phyloP scores from a whole-genome alignment of 202 grass and related monocot species.

The Alloteropsis angusta region DNA sequence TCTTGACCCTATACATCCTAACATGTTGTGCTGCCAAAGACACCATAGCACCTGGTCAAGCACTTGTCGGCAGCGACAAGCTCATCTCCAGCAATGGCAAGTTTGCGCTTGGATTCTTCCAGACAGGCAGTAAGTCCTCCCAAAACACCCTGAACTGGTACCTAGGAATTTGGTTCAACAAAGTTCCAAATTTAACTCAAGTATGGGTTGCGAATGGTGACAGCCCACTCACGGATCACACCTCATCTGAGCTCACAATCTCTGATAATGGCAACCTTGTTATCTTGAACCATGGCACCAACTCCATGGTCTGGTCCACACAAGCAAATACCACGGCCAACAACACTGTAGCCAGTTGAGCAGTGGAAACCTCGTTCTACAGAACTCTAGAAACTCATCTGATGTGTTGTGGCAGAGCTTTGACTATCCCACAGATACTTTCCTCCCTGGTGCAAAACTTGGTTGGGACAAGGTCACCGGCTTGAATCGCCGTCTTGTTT shows the following conservation, averaged over 20 bases:
- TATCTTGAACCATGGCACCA: slow-evolving; percentile 30
- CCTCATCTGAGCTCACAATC: slow-evolving; percentile 14
- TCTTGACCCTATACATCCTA: neutral
- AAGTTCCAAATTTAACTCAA: slow-evolving; percentile 11
- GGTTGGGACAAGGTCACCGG: slow-evolving; percentile 16
- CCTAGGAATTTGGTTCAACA: slow-evolving; percentile 45
- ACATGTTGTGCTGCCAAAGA: neutral
- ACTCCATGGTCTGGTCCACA: slow-evolving; percentile 37
- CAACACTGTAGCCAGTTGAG: neutral
- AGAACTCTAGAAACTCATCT: neutral
- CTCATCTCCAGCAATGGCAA: slow-evolving; percentile 23
- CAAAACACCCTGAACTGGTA: slow-evolving; percentile 18
- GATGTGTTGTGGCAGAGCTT: slow-evolving; percentile 24
- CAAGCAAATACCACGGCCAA: slow-evolving; percentile 11
- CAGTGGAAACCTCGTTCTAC: slow-evolving; percentile 14
- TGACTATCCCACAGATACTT: slow-evolving; percentile 14
- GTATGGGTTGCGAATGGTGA: slow-evolving; percentile 62
- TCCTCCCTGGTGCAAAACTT: slow-evolving; percentile 17
- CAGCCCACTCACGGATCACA: neutral
- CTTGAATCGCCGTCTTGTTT: slow-evolving; percentile 12
- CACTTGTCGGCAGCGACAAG: neutral
- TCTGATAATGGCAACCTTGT: slow-evolving; percentile 43
- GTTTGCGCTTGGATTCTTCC: slow-evolving; percentile 25
- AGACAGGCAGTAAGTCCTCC: neutral
- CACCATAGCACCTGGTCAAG: neutral